phyloP scores from a whole-genome alignment of 257 asterid genomes.

The Ajuga chamaepitys region DNA sequence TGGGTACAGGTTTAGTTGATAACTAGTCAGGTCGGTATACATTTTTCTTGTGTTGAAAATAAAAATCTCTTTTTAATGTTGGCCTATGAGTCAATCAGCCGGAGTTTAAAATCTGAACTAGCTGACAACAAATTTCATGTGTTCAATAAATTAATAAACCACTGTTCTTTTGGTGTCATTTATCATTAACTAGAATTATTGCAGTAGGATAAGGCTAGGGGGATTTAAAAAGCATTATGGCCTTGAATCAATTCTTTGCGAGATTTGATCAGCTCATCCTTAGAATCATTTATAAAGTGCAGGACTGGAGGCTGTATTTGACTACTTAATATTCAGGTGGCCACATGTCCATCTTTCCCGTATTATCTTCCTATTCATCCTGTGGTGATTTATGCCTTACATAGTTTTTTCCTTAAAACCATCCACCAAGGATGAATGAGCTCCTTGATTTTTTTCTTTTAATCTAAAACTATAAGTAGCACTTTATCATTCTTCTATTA shows the following conservation, averaged over 20 bases:
- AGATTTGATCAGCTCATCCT: not conserved
- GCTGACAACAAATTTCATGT: not conserved
- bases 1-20: not conserved
- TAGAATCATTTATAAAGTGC: not conserved
- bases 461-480: too few species aligned
- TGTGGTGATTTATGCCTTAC: not conserved
- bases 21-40: not conserved
- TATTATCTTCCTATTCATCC: not conserved
- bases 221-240: too few species aligned
- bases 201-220: too few species aligned
- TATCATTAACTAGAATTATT: not conserved
- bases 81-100: constrained; percentile 8
- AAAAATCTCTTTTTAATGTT: not conserved
- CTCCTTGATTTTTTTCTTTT: too few species aligned
- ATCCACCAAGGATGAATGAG: not conserved
- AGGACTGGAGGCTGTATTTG: not conserved
- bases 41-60: not conserved
- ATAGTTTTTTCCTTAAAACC: not conserved
- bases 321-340: not conserved
- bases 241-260: not conserved
- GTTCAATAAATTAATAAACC: not conserved
- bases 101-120: not conserved
- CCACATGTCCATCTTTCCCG: not conserved
- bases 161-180: not conserved
- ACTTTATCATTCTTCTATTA: too few species aligned